These are phyloP conservation scores for Darksidea phi DNA, from an alignment of 495 filamentous ascomycete genomes.

Conservation along the genomic window DNA sequence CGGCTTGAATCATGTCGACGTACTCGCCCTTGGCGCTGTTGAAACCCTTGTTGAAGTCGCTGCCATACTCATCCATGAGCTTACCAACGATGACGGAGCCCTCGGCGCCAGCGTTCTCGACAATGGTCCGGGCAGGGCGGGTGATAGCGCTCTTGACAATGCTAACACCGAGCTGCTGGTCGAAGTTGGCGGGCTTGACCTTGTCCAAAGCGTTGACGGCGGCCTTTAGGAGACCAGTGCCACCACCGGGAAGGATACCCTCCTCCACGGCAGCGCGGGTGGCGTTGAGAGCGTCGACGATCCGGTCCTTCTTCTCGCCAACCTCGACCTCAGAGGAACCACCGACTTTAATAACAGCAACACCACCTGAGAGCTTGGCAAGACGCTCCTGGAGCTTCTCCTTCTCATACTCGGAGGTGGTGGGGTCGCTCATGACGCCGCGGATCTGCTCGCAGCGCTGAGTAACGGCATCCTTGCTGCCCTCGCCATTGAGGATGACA, in stretches of 20 bases:
- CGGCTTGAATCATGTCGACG: constrained; percentile 94
- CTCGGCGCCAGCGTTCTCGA: constrained; percentile 96
- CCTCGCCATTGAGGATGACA: constrained; percentile 96
- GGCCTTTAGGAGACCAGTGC: constrained; percentile 96
- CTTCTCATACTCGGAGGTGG: constrained; percentile 97
- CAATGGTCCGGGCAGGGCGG: constrained; percentile 86
- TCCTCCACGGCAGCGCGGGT: constrained; percentile 98
- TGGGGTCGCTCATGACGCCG: constrained; percentile 88
- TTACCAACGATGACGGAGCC: constrained; percentile 97
- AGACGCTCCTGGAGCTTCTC: constrained; percentile 99
- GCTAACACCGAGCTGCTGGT: constrained; percentile 96
- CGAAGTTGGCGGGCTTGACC: constrained; percentile 90
- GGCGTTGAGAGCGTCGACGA: constrained; percentile 96
- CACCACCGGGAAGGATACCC: constrained; percentile 97
- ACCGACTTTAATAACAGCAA: constrained; percentile 98
- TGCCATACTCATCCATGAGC: constrained; percentile 88
- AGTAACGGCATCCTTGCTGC: constrained; percentile 87
- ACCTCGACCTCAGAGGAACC: constrained; percentile 98
- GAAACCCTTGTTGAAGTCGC: constrained; percentile 97
- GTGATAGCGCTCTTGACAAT: constrained; percentile 98
- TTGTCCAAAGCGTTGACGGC: constrained; percentile 79
- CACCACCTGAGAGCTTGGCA: constrained; percentile 97
- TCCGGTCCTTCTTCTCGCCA: constrained; percentile 98
- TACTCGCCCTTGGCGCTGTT: constrained; percentile 96
- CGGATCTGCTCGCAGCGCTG: constrained; percentile 99